Percentiles rank a stretch among this genome's conserved stretches.
Conservation (phyloP, 352 stramenopile genomes). For the Globisporangium nagaii region DNA sequence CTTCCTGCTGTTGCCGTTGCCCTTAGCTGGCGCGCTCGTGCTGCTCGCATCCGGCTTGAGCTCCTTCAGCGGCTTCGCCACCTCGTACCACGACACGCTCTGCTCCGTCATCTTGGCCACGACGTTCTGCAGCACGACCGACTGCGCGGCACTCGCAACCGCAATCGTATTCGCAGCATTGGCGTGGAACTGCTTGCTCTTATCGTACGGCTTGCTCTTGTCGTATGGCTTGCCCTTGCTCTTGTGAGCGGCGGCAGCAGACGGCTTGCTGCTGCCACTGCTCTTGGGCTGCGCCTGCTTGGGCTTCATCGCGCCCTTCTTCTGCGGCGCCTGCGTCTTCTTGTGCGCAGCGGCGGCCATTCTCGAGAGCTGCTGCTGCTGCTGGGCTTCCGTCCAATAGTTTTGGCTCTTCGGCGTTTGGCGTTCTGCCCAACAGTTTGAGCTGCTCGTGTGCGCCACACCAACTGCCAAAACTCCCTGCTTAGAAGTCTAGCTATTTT, state of each 20-base stretch:
- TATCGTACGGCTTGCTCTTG: constrained; percentile 3
- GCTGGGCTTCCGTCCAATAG: constrained; percentile 9
- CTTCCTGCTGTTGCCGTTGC: constrained; percentile 7
- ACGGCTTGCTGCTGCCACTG: constrained; percentile 3
- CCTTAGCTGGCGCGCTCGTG: neutral
- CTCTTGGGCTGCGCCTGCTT: neutral
- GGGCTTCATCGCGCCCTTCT: constrained; percentile 3
- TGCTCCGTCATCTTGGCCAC: constrained; percentile 25
- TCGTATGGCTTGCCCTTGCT: too few species aligned
- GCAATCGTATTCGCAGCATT: too few species aligned
- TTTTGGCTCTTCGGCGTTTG: too few species aligned
- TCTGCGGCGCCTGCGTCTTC: constrained; percentile 2
- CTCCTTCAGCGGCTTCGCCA: constrained; percentile 8
- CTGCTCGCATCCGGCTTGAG: neutral
- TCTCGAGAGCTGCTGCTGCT: neutral
- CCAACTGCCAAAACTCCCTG: too few species aligned
- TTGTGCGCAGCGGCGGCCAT: constrained; percentile 1
- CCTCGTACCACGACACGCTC: constrained; percentile 32
- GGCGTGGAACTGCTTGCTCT: constrained; percentile 2
- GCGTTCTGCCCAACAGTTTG: too few species aligned
- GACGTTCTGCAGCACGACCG: constrained; percentile 20
- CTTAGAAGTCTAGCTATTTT: too few species aligned
- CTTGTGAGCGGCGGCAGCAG: neutral
- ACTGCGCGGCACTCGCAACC: too few species aligned
- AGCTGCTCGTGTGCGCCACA: too few species aligned